Evolutionary conservation across 495 filamentous ascomycete species (phyloP), one percentile per base, ranked within the genome.

Genomic region (Choiromyces venosus): DNA sequence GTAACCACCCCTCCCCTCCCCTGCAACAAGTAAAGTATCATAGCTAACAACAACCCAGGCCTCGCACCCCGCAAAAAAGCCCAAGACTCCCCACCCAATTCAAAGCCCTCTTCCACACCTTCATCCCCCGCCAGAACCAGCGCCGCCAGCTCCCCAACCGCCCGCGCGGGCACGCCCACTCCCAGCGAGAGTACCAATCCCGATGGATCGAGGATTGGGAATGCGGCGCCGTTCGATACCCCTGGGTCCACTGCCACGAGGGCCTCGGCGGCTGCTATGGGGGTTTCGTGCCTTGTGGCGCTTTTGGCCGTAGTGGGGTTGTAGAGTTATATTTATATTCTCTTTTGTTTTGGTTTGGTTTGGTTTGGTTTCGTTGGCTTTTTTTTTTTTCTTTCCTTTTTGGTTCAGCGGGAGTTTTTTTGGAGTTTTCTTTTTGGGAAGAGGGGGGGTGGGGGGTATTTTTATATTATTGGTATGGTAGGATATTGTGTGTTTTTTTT

Each of bases 1-100:
- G 86, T 85, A 61, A 61, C 8, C n/a, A 25, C 21, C 44, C 44
- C 44, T 1, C 21, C 1, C 21, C 1, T n/a, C 21, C 44, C 44
- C 21, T 67, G 35, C 35, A 37, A 29, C 35, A 6, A 67, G 0
- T n/a, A n/a, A n/a, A n/a, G n/a, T n/a, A n/a, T n/a, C 19, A 4
- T 52, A n/a, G 12, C 46, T 56, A 56, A 56, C 12, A 14, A 25
- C 21, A n/a, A 3, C 10, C 29, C 14, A 56, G 46, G 46, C 46
- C 72, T 77, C 33, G 75, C 75, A 1, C 75, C 75, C 6, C 52
- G 75, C 39, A 68, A 67, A 68, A 72, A 76, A 29, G 52, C 66
- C 44, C 66, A 42, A 6, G 68, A 21, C 25, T 36, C 44, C 35
- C 21, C 46, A 18, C 4, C 36, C 52, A 38, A 21, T 19, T 68